Percentiles rank a stretch among this genome's conserved stretches.
Evolutionary conservation across 371 early-diverging fungal species (phyloP).

Genomic region (Mucor ambiguus): DNA sequence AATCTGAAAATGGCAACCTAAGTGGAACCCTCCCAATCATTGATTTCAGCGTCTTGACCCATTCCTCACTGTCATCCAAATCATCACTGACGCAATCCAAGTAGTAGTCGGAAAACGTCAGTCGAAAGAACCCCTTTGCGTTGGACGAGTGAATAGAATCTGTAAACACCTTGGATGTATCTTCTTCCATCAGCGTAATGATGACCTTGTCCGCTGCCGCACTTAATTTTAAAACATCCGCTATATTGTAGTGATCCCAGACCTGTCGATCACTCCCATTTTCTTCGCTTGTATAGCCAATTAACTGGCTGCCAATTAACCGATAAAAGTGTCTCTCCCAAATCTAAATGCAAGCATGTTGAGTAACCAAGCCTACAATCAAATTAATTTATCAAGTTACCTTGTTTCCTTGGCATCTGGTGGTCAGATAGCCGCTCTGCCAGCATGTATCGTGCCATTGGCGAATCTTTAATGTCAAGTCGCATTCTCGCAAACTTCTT

Average conservation of each 20-base stretch:
- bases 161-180: conserved; percentile 26
- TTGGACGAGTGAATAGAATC: conserved; percentile 34
- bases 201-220: conserved; percentile 48
- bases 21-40: conserved; percentile 52
- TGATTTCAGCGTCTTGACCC: conserved; percentile 46
- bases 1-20: conserved; percentile 33
- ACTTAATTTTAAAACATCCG: conserved; percentile 40
- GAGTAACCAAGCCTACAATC: neutral
- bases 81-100: conserved; percentile 46
- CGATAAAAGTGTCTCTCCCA: conserved; percentile 47
- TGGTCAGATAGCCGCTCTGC: conserved; percentile 45
- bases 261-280: conserved; percentile 16
- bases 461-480: conserved; percentile 41
- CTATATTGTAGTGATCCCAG: conserved; percentile 42
- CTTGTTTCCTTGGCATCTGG: conserved; percentile 31
- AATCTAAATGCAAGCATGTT: conserved; percentile 21
- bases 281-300: conserved; percentile 29
- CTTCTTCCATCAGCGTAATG: conserved; percentile 37
- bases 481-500: conserved; percentile 46
- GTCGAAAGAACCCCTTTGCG: conserved; percentile 43
- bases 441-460: conserved; percentile 52
- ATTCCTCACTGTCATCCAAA: conserved; percentile 44
- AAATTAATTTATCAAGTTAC: conserved; percentile 18
- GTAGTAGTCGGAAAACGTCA: conserved; percentile 41
- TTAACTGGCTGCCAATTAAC: conserved; percentile 41